Percentiles rank a stretch among this genome's conserved stretches.
Evolutionary conservation across 2,329 filamentous ascomycete genomes (phyloP).

Genomic region (Clarireedia hainanense): DNA sequence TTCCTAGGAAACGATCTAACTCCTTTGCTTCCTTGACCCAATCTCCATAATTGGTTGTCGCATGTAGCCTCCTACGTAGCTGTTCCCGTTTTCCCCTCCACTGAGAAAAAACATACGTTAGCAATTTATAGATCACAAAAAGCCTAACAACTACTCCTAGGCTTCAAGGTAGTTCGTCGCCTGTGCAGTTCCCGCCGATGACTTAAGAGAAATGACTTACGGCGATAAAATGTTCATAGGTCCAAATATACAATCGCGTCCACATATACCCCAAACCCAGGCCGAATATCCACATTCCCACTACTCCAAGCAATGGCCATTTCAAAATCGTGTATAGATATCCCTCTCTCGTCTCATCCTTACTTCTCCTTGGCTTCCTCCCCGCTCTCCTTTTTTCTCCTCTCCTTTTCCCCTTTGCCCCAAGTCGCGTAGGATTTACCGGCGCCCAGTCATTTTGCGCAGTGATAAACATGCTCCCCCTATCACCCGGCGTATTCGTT

Average conservation of each 20-base stretch:
- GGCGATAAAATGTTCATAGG: slow-evolving; percentile 55
- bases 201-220: background rate
- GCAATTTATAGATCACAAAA: background rate
- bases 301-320: slow-evolving; percentile 79
- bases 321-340: slow-evolving; percentile 84
- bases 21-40: slow-evolving; percentile 76
- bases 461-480: slow-evolving; percentile 55
- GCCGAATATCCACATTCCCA: slow-evolving; percentile 71
- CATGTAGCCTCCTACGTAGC: slow-evolving; percentile 63
- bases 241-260: slow-evolving; percentile 80
- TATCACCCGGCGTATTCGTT: slow-evolving; percentile 8
- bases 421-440: slow-evolving; percentile 43
- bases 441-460: slow-evolving; percentile 96
- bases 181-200: background rate
- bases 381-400: slow-evolving; percentile 33
- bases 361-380: slow-evolving; percentile 40
- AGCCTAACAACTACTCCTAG: background rate
- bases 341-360: slow-evolving; percentile 91
- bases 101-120: slow-evolving; percentile 53
- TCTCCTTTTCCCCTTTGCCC: slow-evolving; percentile 29
- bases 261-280: slow-evolving; percentile 68
- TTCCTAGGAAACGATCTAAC: slow-evolving; percentile 74
- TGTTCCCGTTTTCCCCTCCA: slow-evolving; percentile 76
- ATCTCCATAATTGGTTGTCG: slow-evolving; percentile 67
- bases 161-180: no score